Evolutionary conservation across 1,139 yeast genomes (phyloP), one percentile per base, ranked within the genome.

Genomic region (Yamadazyma dendronema): DNA sequence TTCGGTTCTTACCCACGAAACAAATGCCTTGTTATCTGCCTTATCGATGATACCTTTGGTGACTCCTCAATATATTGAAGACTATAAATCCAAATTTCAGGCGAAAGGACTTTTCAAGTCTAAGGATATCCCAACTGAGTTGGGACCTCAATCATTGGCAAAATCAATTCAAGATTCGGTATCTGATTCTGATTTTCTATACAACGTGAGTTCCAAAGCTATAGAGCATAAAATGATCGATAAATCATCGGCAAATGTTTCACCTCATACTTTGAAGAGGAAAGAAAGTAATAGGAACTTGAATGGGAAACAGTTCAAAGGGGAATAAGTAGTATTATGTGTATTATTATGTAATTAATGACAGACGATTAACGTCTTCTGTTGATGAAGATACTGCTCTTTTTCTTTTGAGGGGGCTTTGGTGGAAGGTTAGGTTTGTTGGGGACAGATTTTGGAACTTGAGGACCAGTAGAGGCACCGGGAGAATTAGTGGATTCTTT

Each of bases 151-250:
- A 13, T 7, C 16, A 4, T 8, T 26, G 9, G 16, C 12, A 8
- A 12, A 24, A 10, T n/a, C 26, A 12, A 24, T 26, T 26, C 17
- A 7, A 8, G 14, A 29, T 13, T 28, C 39, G 4, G 19, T 36
- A 3, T 38, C 49, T 3, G 38, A 28, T 4, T 41, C 49, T 10
- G 50, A 44, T 22, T 47, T 41, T 30, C 40, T 47, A n/a, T 44
- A 42, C 27, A 46, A 38, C 29, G 41, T 44, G 2, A 46, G 46
- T 30, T 17, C 47, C 24, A 45, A 48, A 30, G 50, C 51, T 8
- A 48, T 48, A 21, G 52, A 48, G 28, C 48, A 48, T 30, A 44
- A 30, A 34, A 19, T 47, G 9, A 11, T 46, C 3, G 28, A 28
- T 5, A 30, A 35, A 24, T n/a, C n/a, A n/a, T n/a, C n/a, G n/a